Percentiles rank a stretch among this genome's conserved stretches.
Conservation (phyloP, 73 alveolate species). For the Tetrahymena elliotti region DNA sequence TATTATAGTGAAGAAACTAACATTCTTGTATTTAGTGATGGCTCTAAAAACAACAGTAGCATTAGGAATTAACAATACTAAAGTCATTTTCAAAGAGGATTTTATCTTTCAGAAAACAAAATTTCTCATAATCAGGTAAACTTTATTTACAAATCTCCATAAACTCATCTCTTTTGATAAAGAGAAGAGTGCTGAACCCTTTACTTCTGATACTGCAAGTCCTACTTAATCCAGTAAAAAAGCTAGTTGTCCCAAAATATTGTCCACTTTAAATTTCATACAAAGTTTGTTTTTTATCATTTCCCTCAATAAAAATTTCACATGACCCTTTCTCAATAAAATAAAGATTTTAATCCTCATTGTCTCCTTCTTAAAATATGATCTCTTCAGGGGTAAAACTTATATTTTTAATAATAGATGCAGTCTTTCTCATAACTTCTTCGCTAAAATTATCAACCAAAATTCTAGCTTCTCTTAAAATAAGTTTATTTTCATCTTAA, state of each 20-base stretch:
- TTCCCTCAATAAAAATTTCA: conserved; percentile 7
- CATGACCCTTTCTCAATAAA: conserved; percentile 10
- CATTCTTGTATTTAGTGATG: neutral
- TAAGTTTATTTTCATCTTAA: conserved; percentile 9
- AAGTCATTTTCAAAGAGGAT: conserved; percentile 1
- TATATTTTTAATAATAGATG: neutral
- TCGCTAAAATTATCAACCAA: conserved; percentile 9
- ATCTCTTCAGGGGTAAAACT: conserved; percentile 25
- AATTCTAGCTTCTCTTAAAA: neutral
- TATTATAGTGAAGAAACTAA: conserved; percentile 2
- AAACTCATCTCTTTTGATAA: conserved; percentile 2
- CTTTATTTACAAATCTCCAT: neutral
- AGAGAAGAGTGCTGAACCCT: conserved; percentile 5
- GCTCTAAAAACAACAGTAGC: neutral
- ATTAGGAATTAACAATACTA: neutral
- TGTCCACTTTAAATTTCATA: neutral
- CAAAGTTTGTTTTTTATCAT: neutral
- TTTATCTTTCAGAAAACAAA: conserved; percentile 20
- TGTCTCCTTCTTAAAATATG: conserved; percentile 13
- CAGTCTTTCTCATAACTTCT: neutral
- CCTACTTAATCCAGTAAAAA: conserved; percentile 21
- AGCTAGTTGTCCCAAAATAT: conserved; percentile 5
- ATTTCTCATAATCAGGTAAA: conserved; percentile 3
- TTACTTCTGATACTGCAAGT: conserved; percentile 2
- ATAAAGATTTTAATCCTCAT: conserved; percentile 7